Evolutionary conservation across 1,139 yeast species (phyloP).

Genomic region (Taphrina betulina): DNA sequence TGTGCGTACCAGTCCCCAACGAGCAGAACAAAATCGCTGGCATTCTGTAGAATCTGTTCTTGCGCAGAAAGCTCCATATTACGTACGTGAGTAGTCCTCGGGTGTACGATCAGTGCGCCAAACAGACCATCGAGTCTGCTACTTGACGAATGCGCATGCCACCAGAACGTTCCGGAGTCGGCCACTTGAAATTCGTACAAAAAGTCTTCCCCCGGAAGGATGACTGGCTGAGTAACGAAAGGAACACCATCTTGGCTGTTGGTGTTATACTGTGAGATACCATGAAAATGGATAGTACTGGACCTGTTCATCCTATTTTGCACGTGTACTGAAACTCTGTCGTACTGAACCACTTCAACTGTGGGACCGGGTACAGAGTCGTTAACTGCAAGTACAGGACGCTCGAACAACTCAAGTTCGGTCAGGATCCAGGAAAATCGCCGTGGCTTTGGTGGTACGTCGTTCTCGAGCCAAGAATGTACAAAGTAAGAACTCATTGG

Average conservation of each 20-base stretch:
- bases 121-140: slow-evolving; percentile 84
- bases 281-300: slow-evolving; percentile 83
- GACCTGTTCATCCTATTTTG: slow-evolving; percentile 64
- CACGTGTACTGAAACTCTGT: slow-evolving; percentile 58
- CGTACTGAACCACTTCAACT: slow-evolving; percentile 64
- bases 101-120: slow-evolving; percentile 67
- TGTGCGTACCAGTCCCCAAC: slow-evolving; percentile 88
- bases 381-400: slow-evolving; percentile 48
- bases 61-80: no score
- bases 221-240: slow-evolving; percentile 81
- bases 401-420: no score
- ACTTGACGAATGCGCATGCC: slow-evolving; percentile 76
- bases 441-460: no score
- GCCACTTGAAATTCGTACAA: slow-evolving; percentile 68
- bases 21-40: slow-evolving; percentile 51
- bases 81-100: slow-evolving; percentile 48
- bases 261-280: slow-evolving; percentile 72
- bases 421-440: no score
- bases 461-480: no score
- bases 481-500: no score
- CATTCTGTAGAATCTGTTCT: no score
- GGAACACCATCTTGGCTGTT: slow-evolving; percentile 84
- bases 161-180: slow-evolving; percentile 70
- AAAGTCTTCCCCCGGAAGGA: slow-evolving; percentile 68
- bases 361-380: slow-evolving; percentile 78